These are phyloP conservation scores for Kwoniella mangroviensis DNA, from an alignment of 768 basidiomycete genomes.

Conservation along the genomic window DNA sequence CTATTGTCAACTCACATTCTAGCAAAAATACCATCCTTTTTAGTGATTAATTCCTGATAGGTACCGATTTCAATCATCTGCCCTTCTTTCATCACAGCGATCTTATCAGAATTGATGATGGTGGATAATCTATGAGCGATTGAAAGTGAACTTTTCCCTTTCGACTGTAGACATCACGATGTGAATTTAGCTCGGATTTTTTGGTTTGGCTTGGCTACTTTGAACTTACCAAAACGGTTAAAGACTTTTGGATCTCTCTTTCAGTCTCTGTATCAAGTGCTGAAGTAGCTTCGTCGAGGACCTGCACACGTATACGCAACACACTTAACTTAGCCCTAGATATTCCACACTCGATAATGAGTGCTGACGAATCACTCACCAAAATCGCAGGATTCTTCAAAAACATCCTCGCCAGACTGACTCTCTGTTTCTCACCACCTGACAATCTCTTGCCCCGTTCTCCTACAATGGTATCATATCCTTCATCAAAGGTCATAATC, in stretches of 20 bases:
- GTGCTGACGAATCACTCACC: slow-evolving; percentile 62
- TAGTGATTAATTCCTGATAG: slow-evolving; percentile 75
- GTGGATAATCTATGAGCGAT: slow-evolving; percentile 75
- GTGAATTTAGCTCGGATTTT: no score
- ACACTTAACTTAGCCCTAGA: no score
- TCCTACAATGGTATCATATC: slow-evolving; percentile 83
- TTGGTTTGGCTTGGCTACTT: no score
- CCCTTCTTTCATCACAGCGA: slow-evolving; percentile 89
- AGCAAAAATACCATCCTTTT: slow-evolving; percentile 60
- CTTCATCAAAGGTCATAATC: slow-evolving; percentile 78
- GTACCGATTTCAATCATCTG: slow-evolving; percentile 71
- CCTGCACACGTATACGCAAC: slow-evolving; percentile 15
- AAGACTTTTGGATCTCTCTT: slow-evolving; percentile 82
- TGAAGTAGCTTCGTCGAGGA: slow-evolving; percentile 56
- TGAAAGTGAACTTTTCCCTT: slow-evolving; percentile 73
- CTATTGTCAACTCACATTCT: slow-evolving; percentile 33
- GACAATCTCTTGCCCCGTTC: slow-evolving; percentile 82
- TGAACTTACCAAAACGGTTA: slow-evolving; percentile 67
- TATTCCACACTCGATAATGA: no score
- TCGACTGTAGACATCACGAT: slow-evolving; percentile 42
- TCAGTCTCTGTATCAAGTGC: slow-evolving; percentile 90
- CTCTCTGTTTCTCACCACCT: slow-evolving; percentile 88
- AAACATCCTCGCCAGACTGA: slow-evolving; percentile 83
- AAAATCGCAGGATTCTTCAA: slow-evolving; percentile 83
- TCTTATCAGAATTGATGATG: slow-evolving; percentile 70